Conservation (phyloP, 2,329 filamentous ascomycete species). For the Paracorniculantispora psalliotae region DNA sequence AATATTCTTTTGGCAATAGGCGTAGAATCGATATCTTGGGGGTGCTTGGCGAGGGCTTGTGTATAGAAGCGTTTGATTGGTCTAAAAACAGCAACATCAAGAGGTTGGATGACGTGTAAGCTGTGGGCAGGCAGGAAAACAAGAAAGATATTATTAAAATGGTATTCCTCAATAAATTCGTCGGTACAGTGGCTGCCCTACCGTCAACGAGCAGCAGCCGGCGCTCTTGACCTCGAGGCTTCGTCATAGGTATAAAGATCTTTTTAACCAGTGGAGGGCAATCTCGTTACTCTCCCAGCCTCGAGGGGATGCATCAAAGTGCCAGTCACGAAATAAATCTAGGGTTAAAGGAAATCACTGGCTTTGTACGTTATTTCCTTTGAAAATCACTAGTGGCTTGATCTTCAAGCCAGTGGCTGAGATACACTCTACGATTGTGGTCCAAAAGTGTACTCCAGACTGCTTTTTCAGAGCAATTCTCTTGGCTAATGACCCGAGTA, state of each 20-base stretch:
- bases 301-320: constrained; percentile 18
- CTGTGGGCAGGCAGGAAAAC: constrained; percentile 17
- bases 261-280: constrained; percentile 16
- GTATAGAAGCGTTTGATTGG: no score
- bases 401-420: constrained; percentile 13
- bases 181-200: constrained; percentile 17
- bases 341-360: constrained; percentile 17
- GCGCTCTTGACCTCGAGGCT: constrained; percentile 17
- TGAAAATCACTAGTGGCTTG: constrained; percentile 20
- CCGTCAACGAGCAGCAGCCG: constrained; percentile 19
- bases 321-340: constrained; percentile 14
- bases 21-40: no score
- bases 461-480: constrained; percentile 7
- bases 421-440: constrained; percentile 19
- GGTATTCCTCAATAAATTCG: constrained; percentile 20
- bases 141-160: constrained; percentile 17
- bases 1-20: no score
- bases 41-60: no score
- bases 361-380: constrained; percentile 17
- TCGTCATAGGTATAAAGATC: not conserved
- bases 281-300: constrained; percentile 19
- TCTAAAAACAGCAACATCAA: no score
- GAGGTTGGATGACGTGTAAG: no score
- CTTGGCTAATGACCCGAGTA: constrained; percentile 12
- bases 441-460: constrained; percentile 16